A percentile compares a stretch with the other conserved stretches of the same genome.
Conservation (phyloP, 768 basidiomycete genomes). For the Neoboletus brunneissimus region DNA sequence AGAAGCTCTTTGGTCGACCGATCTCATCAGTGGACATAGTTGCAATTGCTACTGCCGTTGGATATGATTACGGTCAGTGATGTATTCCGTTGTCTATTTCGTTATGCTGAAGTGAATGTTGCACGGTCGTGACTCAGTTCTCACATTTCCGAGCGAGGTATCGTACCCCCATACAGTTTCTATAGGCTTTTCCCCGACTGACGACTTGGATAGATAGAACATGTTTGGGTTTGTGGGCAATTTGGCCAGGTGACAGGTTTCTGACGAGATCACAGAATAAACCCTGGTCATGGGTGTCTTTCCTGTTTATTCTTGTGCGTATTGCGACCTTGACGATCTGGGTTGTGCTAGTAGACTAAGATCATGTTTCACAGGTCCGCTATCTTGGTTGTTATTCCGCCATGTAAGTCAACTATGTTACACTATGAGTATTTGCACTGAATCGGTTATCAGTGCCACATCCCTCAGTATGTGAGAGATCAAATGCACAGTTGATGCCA, state of each 20-base stretch:
- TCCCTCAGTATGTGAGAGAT: background rate
- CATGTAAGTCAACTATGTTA: background rate
- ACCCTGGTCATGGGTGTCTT: slow-evolving; percentile 12
- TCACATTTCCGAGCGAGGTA: slow-evolving; percentile 12
- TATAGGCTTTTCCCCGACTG: background rate
- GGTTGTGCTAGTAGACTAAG: background rate
- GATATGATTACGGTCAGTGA: slow-evolving; percentile 10
- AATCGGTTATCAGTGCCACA: background rate
- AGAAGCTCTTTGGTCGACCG: background rate
- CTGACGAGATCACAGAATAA: slow-evolving; percentile 3
- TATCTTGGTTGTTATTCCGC: slow-evolving; percentile 12
- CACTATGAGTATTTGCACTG: no score
- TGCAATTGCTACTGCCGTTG: background rate
- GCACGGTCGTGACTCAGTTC: background rate
- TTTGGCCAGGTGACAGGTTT: background rate
- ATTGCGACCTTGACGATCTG: background rate
- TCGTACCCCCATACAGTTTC: background rate
- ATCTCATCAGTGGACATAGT: background rate
- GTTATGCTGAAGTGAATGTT: background rate
- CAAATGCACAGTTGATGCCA: background rate
- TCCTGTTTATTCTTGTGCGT: slow-evolving; percentile 11
- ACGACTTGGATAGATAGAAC: slow-evolving; percentile 2
- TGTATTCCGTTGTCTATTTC: background rate
- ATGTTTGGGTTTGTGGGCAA: slow-evolving; percentile 12
- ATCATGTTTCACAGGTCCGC: background rate